These are phyloP conservation scores for Talinum fruticosum DNA, from an alignment of 148 eudicot species.

Conservation along the genomic window DNA sequence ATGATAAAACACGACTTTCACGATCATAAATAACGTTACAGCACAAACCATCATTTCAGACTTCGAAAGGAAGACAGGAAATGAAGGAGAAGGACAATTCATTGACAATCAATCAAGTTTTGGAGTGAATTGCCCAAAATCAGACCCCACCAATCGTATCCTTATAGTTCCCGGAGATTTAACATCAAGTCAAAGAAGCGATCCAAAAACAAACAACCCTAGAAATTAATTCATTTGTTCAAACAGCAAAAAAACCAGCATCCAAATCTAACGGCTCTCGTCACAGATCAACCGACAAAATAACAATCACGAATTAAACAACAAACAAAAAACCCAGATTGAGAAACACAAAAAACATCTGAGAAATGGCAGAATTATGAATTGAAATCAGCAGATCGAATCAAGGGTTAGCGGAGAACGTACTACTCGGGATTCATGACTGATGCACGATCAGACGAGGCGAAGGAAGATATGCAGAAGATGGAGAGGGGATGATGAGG, in stretches of 20 bases:
- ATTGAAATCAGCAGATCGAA: slow-evolving; percentile 1
- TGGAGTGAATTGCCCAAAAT: slow-evolving; percentile 9
- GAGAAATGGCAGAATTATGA: neutral
- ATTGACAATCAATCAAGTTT: neutral
- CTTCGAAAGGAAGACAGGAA: neutral
- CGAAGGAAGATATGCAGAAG: neutral
- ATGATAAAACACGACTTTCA: neutral
- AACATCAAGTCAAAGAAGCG: slow-evolving; percentile 5
- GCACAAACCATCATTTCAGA: neutral
- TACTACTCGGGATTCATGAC: slow-evolving; percentile 41
- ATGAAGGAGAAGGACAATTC: neutral
- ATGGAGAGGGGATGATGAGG: neutral
- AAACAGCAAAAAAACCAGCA: neutral
- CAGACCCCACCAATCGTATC: neutral
- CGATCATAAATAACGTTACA: neutral
- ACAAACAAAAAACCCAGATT: neutral
- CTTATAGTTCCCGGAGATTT: neutral
- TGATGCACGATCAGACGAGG: neutral
- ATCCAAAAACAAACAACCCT: neutral
- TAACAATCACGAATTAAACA: slow-evolving; percentile 7
- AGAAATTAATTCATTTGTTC: neutral
- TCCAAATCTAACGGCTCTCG: slow-evolving; percentile 14
- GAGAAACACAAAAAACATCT: neutral
- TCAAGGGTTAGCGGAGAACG: neutral
- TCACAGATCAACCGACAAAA: slow-evolving; percentile 17